Conservation (phyloP, 1,139 yeast genomes). For the Pneumocystis murina region DNA sequence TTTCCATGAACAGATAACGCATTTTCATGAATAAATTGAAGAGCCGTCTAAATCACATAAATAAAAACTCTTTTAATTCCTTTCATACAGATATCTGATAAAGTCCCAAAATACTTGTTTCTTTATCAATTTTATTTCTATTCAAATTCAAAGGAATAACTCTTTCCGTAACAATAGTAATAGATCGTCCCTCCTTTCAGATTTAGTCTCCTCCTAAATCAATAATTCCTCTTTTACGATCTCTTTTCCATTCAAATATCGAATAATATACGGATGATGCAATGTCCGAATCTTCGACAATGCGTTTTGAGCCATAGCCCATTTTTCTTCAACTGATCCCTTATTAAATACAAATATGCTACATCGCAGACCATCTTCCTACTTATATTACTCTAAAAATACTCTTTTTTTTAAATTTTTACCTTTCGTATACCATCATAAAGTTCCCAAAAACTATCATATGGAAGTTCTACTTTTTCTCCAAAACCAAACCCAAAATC, state of each 20-base stretch:
- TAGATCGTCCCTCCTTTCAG: conserved; percentile 35
- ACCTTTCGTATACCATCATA: conserved; percentile 16
- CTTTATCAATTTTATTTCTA: conserved; percentile 19
- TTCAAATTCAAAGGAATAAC: conserved; percentile 40
- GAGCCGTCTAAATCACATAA: conserved; percentile 25
- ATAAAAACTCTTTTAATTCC: neutral
- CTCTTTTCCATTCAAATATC: conserved; percentile 53
- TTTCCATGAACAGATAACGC: conserved; percentile 57
- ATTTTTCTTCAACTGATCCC: conserved; percentile 28
- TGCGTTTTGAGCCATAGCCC: conserved; percentile 47
- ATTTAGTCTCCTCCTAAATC: neutral
- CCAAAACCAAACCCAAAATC: conserved; percentile 12
- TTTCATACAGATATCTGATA: conserved; percentile 31
- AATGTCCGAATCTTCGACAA: conserved; percentile 50
- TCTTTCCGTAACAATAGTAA: conserved; percentile 67
- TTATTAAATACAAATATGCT: conserved; percentile 53
- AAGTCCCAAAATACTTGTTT: conserved; percentile 43
- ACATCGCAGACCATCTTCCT: conserved; percentile 28
- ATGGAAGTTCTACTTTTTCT: conserved; percentile 14
- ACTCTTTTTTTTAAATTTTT: neutral
- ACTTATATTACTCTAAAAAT: neutral
- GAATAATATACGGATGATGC: conserved; percentile 64
- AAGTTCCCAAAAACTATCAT: conserved; percentile 16
- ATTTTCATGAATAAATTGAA: conserved; percentile 48
- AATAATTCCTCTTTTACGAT: conserved; percentile 7